phyloP scores from a whole-genome alignment of 225 moss, liverwort and hornwort species.

The Rhytidiadelphus loreus region DNA sequence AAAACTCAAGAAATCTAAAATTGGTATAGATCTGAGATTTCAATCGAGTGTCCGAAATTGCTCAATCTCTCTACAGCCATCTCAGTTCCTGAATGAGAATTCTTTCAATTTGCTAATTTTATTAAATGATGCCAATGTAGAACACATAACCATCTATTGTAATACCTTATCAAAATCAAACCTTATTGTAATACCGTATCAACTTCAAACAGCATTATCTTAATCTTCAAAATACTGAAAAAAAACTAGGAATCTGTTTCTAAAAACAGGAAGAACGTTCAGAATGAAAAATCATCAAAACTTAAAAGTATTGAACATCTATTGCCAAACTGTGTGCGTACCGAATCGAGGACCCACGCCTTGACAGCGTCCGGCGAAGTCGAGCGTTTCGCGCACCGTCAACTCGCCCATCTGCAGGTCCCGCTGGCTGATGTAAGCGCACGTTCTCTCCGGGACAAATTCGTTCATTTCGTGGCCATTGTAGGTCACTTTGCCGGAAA shows the following conservation, averaged over 20 bases:
- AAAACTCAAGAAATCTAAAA: background rate
- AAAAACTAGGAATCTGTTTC: no score
- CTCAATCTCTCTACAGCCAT: background rate
- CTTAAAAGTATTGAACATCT: background rate
- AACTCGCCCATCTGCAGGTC: constrained; percentile 79
- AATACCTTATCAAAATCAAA: background rate
- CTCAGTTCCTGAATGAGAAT: background rate
- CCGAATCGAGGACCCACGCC: constrained; percentile 74
- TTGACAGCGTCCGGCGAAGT: constrained; percentile 72
- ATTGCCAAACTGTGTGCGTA: background rate
- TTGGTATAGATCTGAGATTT: background rate
- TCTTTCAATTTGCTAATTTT: background rate
- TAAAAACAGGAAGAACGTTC: no score
- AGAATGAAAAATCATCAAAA: no score
- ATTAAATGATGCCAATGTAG: no score
- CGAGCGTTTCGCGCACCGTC: constrained; percentile 71
- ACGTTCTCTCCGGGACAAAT: constrained; percentile 65
- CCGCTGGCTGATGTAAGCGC: constrained; percentile 76
- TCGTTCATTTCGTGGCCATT: constrained; percentile 65
- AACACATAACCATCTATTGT: background rate
- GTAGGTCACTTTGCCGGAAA: constrained; percentile 54
- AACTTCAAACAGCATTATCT: background rate
- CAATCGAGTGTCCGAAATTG: background rate
- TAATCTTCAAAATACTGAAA: background rate
- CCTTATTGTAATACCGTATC: background rate